phyloP scores from a whole-genome alignment of 2,329 filamentous ascomycete species.

The Neonectria coccinea region DNA sequence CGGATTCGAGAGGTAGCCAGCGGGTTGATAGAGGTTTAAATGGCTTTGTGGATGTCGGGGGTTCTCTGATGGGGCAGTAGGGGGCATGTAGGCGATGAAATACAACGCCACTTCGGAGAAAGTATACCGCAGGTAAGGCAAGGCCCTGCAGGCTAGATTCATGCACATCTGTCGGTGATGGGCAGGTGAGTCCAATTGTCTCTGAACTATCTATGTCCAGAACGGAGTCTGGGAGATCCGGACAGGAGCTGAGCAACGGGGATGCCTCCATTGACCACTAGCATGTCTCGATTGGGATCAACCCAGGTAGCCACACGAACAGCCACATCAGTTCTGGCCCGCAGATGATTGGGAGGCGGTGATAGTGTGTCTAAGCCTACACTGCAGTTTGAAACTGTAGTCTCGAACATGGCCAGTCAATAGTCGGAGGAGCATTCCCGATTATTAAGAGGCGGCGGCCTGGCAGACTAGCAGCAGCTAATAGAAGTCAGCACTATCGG shows the following conservation, averaged over 20 bases:
- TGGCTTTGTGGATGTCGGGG: background rate
- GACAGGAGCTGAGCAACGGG: slow-evolving; percentile 2
- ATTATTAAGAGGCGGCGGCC: background rate
- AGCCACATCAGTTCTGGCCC: background rate
- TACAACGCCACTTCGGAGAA: slow-evolving; percentile 5
- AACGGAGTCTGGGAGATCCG: background rate
- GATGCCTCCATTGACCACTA: background rate
- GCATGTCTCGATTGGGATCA: slow-evolving; percentile 3
- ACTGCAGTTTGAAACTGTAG: too few relatives aligned
- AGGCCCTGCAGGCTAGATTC: background rate
- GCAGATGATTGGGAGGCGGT: background rate
- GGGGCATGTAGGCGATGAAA: slow-evolving; percentile 10
- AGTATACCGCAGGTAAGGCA: background rate
- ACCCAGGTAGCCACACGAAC: slow-evolving; percentile 14
- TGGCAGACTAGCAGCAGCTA: slow-evolving; percentile 7
- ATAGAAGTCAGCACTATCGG: slow-evolving; percentile 9
- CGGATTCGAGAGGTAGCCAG: background rate
- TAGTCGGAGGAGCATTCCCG: slow-evolving; percentile 7
- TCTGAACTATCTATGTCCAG: background rate
- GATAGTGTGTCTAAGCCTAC: background rate
- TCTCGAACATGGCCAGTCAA: background rate
- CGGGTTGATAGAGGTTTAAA: slow-evolving; percentile 6
- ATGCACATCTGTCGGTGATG: background rate
- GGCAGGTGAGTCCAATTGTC: background rate
- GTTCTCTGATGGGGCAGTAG: background rate